Conservation (phyloP, 192 early-diverging fungal genomes). For the Backusella sp. region DNA sequence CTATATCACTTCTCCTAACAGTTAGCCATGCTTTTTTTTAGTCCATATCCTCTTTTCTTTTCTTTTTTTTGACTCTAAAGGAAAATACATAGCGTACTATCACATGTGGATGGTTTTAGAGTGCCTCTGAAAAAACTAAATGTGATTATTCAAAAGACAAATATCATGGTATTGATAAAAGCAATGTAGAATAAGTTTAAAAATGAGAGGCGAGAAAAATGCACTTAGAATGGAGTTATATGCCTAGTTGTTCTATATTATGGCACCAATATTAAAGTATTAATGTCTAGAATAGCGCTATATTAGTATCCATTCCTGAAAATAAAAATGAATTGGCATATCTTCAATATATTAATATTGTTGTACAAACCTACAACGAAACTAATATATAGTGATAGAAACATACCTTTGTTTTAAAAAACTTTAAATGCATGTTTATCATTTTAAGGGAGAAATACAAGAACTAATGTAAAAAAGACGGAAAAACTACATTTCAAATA, state of each 20-base stretch:
- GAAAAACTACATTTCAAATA: background rate
- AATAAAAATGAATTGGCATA: background rate
- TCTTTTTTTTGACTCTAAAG: no score
- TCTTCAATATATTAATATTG: background rate
- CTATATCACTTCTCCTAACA: no score
- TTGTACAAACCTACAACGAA: background rate
- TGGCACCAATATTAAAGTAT: no score
- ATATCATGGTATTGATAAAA: background rate
- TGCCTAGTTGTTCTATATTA: background rate
- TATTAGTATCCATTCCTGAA: constrained; percentile 5
- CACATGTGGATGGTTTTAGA: background rate
- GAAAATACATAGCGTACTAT: background rate
- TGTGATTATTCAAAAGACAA: no score
- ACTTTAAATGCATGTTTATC: background rate
- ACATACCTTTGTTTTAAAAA: background rate
- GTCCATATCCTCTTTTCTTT: no score
- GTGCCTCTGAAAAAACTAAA: no score
- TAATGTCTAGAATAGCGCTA: background rate
- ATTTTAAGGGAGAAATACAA: background rate
- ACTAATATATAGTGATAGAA: background rate
- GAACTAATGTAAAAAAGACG: no score
- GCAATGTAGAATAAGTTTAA: background rate
- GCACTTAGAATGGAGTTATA: background rate
- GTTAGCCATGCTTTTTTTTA: no score
- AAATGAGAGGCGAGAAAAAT: background rate